Base-by-base conservation (phyloP, 2,329 filamentous ascomycete species). In the Aspergillus awamori region DNA sequence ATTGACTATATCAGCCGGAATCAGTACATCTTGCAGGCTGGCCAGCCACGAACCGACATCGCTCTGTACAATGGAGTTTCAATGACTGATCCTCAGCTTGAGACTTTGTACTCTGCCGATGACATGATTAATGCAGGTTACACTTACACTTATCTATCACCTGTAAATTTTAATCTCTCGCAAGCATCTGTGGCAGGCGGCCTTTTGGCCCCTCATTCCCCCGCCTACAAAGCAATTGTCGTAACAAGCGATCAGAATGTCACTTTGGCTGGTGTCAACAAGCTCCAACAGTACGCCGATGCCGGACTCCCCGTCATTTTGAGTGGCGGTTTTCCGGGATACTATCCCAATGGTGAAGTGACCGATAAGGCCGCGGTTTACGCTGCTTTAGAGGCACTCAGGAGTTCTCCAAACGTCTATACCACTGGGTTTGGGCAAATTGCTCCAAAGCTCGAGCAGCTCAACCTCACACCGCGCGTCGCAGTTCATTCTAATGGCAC, bases 301-400 rank as follows among this genome's bases (percentile, higher is more conserved):
- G 65, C 65, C 3, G 80, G 81, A 0, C 69, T 83, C 1, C 80
- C 79, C 0, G 70, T 83, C 11, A 70, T 82, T 22, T 71, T 83
- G 49, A 68, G 63, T 47, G 79, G 78, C 1, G 77, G 76, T 3
- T 30, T 76, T n/a, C 76, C 76, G 10, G 39, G 39, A 33, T 66
- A 64, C 28, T 68, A 70, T 47, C 51, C 20, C 52, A 39, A n/a
- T 17, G 43, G 26, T 5, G 41, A 39, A 13, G 2, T 2, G 20
- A 49, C 4, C 5, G 17, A 33, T 1, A 13, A 20, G 3, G 6
- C n/a, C 11, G 10, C 39, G 3, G 39, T 41, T 4, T 41, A 41
- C 5, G 39, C 39, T 41, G 39, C 39, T n/a, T 17, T 41, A 7
- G 10, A 20, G 39, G 2, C 5, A 1, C 36, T 13, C 7, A 33